Percentiles rank a stretch among this genome's conserved stretches.
Evolutionary conservation across 768 basidiomycete species (phyloP).

Genomic region (Termitomyces sp.): DNA sequence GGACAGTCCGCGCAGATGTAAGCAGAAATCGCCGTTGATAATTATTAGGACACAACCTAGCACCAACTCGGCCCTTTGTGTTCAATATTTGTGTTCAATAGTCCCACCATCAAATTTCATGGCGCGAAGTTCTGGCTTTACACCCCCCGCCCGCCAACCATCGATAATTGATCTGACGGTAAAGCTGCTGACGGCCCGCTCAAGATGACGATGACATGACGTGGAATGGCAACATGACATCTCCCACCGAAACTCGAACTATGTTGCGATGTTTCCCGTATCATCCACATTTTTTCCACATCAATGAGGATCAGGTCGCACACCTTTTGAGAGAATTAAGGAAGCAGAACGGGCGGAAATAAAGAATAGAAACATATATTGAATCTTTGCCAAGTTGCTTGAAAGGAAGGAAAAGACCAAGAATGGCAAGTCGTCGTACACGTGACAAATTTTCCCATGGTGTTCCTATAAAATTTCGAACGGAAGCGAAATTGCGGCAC

Average conservation of each 20-base stretch:
- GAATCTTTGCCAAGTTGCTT: background rate
- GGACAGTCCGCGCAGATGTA: background rate
- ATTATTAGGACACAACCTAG: background rate
- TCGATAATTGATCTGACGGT: background rate
- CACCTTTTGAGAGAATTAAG: background rate
- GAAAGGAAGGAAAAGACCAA: too few species aligned
- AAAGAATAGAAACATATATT: background rate
- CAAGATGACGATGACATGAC: background rate
- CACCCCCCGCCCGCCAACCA: background rate
- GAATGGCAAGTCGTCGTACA: background rate
- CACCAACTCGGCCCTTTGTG: background rate
- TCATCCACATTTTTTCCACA: background rate
- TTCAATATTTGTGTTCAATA: background rate
- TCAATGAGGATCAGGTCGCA: background rate
- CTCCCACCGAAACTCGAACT: background rate
- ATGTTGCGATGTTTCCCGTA: too few species aligned
- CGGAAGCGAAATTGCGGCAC: background rate
- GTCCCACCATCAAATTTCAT: background rate
- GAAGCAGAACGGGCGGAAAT: too few species aligned
- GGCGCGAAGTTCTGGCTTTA: background rate
- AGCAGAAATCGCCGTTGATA: background rate
- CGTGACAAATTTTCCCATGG: constrained; percentile 11
- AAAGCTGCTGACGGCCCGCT: background rate
- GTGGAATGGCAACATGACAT: background rate
- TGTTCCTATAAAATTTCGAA: constrained; percentile 9